These are phyloP conservation scores for Peronospora farinosa DNA, from an alignment of 352 stramenopile species.

Conservation along the genomic window DNA sequence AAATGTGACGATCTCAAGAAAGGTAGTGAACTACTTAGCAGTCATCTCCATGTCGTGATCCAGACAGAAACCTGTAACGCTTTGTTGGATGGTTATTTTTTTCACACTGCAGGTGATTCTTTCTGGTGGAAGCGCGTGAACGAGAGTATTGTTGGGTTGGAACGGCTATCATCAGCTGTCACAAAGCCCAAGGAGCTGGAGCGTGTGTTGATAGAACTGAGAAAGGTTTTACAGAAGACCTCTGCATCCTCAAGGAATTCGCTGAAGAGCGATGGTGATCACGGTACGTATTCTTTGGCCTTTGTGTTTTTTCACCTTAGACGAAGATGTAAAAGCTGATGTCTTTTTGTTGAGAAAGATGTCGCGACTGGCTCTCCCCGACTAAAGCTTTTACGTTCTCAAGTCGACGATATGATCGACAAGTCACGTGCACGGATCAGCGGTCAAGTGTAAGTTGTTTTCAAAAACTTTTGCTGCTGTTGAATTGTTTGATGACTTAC, in stretches of 20 bases:
- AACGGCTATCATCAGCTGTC: conserved; percentile 38
- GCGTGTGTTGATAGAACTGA: conserved; percentile 44
- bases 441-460: conserved; percentile 46
- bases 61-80: not conserved
- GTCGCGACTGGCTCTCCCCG: conserved; percentile 16
- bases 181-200: conserved; percentile 60
- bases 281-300: conserved; percentile 10
- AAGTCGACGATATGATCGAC: conserved; percentile 47
- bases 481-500: not conserved
- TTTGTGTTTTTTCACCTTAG: not conserved
- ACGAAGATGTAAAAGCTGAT: not conserved
- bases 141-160: conserved; percentile 40
- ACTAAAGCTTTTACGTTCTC: conserved; percentile 37
- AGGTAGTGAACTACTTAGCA: conserved; percentile 8
- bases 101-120: conserved; percentile 21
- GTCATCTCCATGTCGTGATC: not conserved
- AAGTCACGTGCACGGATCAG: conserved; percentile 38
- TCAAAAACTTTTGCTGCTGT: not conserved
- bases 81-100: not conserved
- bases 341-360: conserved; percentile 4
- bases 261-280: conserved; percentile 7
- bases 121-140: conserved; percentile 58
- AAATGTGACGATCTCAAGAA: conserved; percentile 42
- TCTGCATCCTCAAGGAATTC: conserved; percentile 11
- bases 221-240: conserved; percentile 37